Evolutionary conservation across 1,284 basidiomycete species (phyloP).

Genomic region (Microbotryomycetes sp.): DNA sequence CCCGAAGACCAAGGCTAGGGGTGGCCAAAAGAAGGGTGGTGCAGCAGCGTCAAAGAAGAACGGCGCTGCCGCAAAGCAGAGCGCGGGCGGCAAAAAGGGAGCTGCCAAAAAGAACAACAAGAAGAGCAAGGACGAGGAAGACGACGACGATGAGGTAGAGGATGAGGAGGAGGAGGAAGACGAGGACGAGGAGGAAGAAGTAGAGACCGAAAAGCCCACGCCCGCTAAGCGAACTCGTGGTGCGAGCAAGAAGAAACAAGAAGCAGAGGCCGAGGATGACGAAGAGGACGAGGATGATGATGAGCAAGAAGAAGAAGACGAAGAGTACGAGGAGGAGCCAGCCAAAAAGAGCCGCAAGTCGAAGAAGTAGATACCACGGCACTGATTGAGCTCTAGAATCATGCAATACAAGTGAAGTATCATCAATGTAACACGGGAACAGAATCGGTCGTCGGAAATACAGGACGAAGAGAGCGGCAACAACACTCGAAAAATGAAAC

Average conservation of each 20-base stretch:
- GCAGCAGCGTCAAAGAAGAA: too few relatives aligned
- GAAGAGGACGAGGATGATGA: background rate
- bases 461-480: background rate
- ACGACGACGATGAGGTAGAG: slow-evolving; percentile 11
- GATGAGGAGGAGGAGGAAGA: slow-evolving; percentile 10
- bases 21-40: background rate
- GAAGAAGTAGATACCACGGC: background rate
- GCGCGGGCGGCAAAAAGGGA: slow-evolving; percentile 8
- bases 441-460: background rate
- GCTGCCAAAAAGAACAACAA: slow-evolving; percentile 4
- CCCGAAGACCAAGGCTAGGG: slow-evolving; percentile 21
- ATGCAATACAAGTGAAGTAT: background rate
- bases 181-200: slow-evolving; percentile 1
- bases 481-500: background rate
- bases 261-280: background rate
- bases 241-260: slow-evolving; percentile 2
- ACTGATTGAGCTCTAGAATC: background rate
- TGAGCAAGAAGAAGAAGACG: background rate
- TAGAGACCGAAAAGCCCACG: background rate
- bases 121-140: slow-evolving; percentile 5
- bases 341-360: slow-evolving; percentile 21
- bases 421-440: background rate
- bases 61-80: background rate
- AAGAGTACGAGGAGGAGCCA: slow-evolving; percentile 3
- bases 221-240: background rate